phyloP scores from a whole-genome alignment of 371 early-diverging fungal genomes.

The Smittium mucronatum region DNA sequence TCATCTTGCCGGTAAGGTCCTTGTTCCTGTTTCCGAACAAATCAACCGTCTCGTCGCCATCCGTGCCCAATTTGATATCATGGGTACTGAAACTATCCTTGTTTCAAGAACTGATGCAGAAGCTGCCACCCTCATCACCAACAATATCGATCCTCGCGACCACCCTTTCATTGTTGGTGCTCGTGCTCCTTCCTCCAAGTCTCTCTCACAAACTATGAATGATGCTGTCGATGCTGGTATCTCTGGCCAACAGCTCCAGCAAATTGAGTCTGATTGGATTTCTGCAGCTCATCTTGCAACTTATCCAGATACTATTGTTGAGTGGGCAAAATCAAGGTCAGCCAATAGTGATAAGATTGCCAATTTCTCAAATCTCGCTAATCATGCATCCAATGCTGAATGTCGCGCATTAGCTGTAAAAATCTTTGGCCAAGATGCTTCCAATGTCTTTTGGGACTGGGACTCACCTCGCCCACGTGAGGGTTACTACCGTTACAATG shows the following conservation, averaged over 20 bases:
- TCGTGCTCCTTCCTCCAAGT: conserved; percentile 61
- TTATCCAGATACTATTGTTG: conserved; percentile 70
- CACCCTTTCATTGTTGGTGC: conserved; percentile 90
- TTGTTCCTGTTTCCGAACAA: conserved; percentile 93
- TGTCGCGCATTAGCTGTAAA: conserved; percentile 62
- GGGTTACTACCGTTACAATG: conserved; percentile 91
- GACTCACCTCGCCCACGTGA: conserved; percentile 85
- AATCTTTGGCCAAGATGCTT: conserved; percentile 46
- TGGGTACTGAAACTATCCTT: conserved; percentile 90
- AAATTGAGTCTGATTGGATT: conserved; percentile 83
- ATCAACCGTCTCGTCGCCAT: conserved; percentile 92
- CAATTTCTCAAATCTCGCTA: conserved; percentile 42
- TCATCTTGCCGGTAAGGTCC: conserved; percentile 97
- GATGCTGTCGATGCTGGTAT: conserved; percentile 65
- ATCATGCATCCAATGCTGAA: conserved; percentile 62
- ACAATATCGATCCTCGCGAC: conserved; percentile 92
- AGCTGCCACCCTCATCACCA: conserved; percentile 90
- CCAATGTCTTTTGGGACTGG: conserved; percentile 82
- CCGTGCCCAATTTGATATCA: conserved; percentile 94
- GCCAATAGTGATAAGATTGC: conserved; percentile 27
- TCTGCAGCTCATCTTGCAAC: conserved; percentile 68
- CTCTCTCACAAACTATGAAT: conserved; percentile 63
- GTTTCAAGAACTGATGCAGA: conserved; percentile 96
- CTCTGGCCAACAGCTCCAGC: conserved; percentile 59
- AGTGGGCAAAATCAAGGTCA: conserved; percentile 48